A percentile compares a stretch with the other conserved stretches of the same genome.
phyloP scores from a whole-genome alignment of 2,329 filamentous ascomycete species.

The Cercospora sojina region DNA sequence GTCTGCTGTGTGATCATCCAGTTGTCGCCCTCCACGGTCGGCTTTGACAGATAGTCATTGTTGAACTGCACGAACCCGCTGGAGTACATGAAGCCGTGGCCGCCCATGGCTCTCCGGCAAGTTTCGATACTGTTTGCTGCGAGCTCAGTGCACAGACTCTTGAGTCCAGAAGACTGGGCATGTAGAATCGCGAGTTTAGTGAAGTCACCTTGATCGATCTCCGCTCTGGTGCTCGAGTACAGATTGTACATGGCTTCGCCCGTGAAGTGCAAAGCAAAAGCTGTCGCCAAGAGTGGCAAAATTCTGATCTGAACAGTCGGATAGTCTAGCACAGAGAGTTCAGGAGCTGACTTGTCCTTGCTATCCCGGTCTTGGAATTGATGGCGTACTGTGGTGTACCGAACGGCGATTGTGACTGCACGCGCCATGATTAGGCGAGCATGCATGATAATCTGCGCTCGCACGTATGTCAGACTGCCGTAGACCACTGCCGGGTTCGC shows the following conservation, averaged over 20 bases:
- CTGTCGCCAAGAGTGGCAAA: slow-evolving; percentile 53
- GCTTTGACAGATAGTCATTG: slow-evolving; percentile 53
- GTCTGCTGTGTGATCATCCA: slow-evolving; percentile 60
- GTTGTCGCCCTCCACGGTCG: slow-evolving; percentile 57
- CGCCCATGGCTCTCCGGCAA: slow-evolving; percentile 54
- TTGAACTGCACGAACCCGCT: slow-evolving; percentile 55
- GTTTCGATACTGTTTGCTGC: slow-evolving; percentile 57
- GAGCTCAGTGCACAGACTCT: slow-evolving; percentile 54
- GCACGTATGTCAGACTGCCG: slow-evolving; percentile 51
- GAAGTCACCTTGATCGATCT: slow-evolving; percentile 54
- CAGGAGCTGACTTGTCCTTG: slow-evolving; percentile 38
- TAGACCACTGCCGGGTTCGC: slow-evolving; percentile 52
- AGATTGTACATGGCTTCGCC: slow-evolving; percentile 53
- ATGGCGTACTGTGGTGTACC: slow-evolving; percentile 51
- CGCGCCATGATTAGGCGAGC: slow-evolving; percentile 53
- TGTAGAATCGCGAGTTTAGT: slow-evolving; percentile 52
- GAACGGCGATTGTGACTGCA: slow-evolving; percentile 54
- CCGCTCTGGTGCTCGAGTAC: slow-evolving; percentile 47
- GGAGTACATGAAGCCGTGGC: slow-evolving; percentile 55
- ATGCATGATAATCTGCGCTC: slow-evolving; percentile 51
- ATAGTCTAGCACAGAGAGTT: slow-evolving; percentile 54
- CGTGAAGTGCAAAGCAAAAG: slow-evolving; percentile 52
- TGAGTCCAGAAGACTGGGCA: slow-evolving; percentile 55
- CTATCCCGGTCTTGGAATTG: slow-evolving; percentile 54
- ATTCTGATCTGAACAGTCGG: slow-evolving; percentile 56